Percentiles rank a stretch among this genome's conserved stretches.
phyloP scores from a whole-genome alignment of 495 filamentous ascomycete genomes.

The Melanomma pulvis-pyrius region DNA sequence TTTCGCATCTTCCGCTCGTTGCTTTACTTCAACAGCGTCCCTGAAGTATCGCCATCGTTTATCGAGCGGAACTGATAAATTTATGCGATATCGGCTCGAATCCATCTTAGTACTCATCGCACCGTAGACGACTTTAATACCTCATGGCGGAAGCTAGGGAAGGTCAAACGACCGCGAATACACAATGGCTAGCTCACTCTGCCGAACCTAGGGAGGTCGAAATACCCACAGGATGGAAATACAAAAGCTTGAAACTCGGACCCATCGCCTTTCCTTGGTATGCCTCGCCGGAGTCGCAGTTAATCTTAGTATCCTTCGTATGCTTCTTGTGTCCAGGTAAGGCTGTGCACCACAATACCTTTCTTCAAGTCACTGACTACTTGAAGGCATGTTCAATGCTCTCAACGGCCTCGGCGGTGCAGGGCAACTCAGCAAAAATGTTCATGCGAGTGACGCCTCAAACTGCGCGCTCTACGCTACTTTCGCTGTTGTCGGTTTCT shows the following conservation, averaged over 20 bases:
- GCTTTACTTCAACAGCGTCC: slow-evolving; percentile 2
- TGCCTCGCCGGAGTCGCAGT: slow-evolving; percentile 72
- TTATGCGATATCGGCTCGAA: not conserved
- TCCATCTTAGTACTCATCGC: too few species aligned
- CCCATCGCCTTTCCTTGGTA: slow-evolving; percentile 65
- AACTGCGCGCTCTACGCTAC: slow-evolving; percentile 47
- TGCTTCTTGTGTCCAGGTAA: slow-evolving; percentile 77
- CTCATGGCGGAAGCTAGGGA: slow-evolving; percentile 30
- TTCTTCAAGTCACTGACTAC: slow-evolving; percentile 4
- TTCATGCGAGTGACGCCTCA: slow-evolving; percentile 47
- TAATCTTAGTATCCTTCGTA: slow-evolving; percentile 75
- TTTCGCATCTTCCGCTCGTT: slow-evolving; percentile 7
- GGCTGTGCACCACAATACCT: slow-evolving; percentile 4
- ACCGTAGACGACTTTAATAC: not conserved
- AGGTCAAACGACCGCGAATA: slow-evolving; percentile 18
- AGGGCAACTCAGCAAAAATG: slow-evolving; percentile 48
- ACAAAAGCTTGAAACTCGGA: slow-evolving; percentile 55
- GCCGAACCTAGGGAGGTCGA: slow-evolving; percentile 6
- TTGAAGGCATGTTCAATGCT: slow-evolving; percentile 55
- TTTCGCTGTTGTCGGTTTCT: slow-evolving; percentile 57
- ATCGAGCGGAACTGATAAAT: not conserved
- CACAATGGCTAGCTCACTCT: slow-evolving; percentile 10
- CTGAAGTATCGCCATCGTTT: not conserved
- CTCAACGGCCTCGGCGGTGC: slow-evolving; percentile 56
- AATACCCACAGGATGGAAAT: slow-evolving; percentile 46